Evolutionary conservation across 2,329 filamentous ascomycete genomes (phyloP).

Genomic region (Leptographium flavum): DNA sequence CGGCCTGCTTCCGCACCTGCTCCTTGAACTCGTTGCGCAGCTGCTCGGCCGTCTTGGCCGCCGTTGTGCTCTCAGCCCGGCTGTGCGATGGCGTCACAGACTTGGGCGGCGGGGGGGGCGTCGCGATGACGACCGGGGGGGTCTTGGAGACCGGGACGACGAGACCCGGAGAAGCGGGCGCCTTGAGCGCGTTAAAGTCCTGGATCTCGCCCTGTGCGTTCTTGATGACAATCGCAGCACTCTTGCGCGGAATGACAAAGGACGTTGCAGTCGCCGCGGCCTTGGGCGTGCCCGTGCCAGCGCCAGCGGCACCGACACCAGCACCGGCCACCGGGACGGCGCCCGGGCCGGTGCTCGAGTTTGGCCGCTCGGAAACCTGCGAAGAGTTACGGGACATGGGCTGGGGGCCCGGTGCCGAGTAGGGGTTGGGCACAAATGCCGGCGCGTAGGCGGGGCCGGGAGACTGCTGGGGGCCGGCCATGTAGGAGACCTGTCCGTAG

Average conservation of each 20-base stretch:
- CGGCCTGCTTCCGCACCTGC: conserved; percentile 46
- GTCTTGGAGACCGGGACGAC: conserved; percentile 42
- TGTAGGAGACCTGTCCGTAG: conserved; percentile 21
- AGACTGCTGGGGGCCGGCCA: conserved; percentile 26
- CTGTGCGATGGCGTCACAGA: conserved; percentile 52
- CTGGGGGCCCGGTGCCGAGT: conserved; percentile 31
- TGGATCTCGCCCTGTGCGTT: conserved; percentile 67
- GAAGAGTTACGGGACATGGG: conserved; percentile 78
- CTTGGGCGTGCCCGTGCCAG: conserved; percentile 5
- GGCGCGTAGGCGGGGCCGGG: conserved; percentile 38
- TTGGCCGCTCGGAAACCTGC: conserved; percentile 55
- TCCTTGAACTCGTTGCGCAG: conserved; percentile 72
- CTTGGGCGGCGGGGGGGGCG: conserved; percentile 69
- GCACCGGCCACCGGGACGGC: conserved; percentile 31
- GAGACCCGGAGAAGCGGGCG: conserved; percentile 41
- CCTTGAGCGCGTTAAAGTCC: conserved; percentile 47
- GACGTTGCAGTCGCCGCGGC: conserved; percentile 25
- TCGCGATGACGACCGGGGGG: conserved; percentile 57
- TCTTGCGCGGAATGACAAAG: conserved; percentile 47
- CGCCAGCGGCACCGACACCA: conserved; percentile 29
- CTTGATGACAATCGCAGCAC: conserved; percentile 69
- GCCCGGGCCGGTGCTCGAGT: conserved; percentile 50
- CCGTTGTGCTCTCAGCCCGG: conserved; percentile 55
- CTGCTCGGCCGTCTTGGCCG: conserved; percentile 63
- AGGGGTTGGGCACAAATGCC: conserved; percentile 25